Percentiles rank a stretch among this genome's conserved stretches.
Evolutionary conservation across 257 asterid species (phyloP).

Genomic region (Handroanthus guayacan): DNA sequence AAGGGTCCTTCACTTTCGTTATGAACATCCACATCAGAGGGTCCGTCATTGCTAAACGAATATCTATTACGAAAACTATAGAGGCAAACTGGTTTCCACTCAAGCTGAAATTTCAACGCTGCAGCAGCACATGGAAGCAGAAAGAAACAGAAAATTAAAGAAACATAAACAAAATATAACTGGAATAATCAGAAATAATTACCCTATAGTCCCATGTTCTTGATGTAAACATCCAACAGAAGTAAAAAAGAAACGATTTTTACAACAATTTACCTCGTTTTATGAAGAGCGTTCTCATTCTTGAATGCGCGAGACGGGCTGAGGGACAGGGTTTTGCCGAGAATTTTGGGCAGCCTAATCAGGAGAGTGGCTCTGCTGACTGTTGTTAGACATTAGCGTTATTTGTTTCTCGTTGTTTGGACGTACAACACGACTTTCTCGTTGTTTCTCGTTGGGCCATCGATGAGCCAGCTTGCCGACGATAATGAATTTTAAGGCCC

Average conservation of each 20-base stretch:
- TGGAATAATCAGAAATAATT: slow-evolving; percentile 2
- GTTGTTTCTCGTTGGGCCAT: not conserved
- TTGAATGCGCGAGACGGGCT: slow-evolving; percentile 32
- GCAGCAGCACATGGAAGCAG: slow-evolving; percentile 47
- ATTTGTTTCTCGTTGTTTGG: not conserved
- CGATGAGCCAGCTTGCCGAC: no score
- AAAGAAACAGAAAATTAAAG: slow-evolving; percentile 16
- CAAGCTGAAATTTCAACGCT: slow-evolving; percentile 51
- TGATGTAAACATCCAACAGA: not conserved
- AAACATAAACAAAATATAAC: not conserved
- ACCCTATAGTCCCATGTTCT: slow-evolving; percentile 3
- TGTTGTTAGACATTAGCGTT: not conserved
- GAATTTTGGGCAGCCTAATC: slow-evolving; percentile 23
- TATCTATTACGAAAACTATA: slow-evolving; percentile 46
- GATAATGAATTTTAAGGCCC: no score
- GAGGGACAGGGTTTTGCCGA: slow-evolving; percentile 24
- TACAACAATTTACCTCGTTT: slow-evolving; percentile 48
- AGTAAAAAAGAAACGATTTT: not conserved
- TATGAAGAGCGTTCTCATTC: slow-evolving; percentile 48
- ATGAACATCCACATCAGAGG: slow-evolving; percentile 41
- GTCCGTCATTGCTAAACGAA: slow-evolving; percentile 50
- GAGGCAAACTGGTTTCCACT: slow-evolving; percentile 42
- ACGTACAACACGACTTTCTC: not conserved
- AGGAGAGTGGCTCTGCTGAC: slow-evolving; percentile 13
- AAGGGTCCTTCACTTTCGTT: slow-evolving; percentile 42